Evolutionary conservation across 2,329 filamentous ascomycete genomes (phyloP), one percentile per base, ranked within the genome.

Genomic region (Aspergillus pseudoviridinutans): DNA sequence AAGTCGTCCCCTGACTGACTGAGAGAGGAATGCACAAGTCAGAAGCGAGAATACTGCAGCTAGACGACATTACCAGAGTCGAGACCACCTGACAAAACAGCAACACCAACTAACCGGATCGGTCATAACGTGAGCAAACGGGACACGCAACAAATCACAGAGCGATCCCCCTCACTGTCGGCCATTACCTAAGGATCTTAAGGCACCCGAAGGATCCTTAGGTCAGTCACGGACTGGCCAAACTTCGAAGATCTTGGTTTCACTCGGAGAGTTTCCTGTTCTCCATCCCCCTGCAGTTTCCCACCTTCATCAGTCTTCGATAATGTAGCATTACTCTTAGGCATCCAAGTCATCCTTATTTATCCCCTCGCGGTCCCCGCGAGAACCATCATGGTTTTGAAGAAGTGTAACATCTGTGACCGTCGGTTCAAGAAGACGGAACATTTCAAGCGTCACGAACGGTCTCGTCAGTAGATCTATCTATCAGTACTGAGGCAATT

Each of bases 341-440:
- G 27, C 59, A 32, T 12, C 10, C 28, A 24, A 35, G 42, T 24
- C 20, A 42, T 49, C 28, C 32, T 38, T 56, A n/a, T 35, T 20
- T 17, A 38, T 29, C 50, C 22, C 50, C 61, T 60, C 49, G 50
- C 50, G 47, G 47, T 35, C 49, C 46, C 38, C 17, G 61, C 56
- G 51, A 61, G 54, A 53, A 53, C 50, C 64, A 66, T 64, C 66
- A 76, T 76, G 74, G 73, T 78, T 60, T 66, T 76, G 54, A 72
- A 71, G 67, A 75, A 78, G 66, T 79, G 76, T 60, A 72, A 67
- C 52, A 76, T 78, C 55, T 83, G 80, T 73, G 80, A 82, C 61
- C 77, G 80, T 60, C 79, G 78, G 60, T 83, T 83, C 71, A 81
- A 79, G 60, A 83, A 83, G 69, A 80, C 79, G 29, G 80, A 82